Base-by-base conservation (phyloP, 2,329 filamentous ascomycete genomes). In the Aureobasidium sp. region DNA sequence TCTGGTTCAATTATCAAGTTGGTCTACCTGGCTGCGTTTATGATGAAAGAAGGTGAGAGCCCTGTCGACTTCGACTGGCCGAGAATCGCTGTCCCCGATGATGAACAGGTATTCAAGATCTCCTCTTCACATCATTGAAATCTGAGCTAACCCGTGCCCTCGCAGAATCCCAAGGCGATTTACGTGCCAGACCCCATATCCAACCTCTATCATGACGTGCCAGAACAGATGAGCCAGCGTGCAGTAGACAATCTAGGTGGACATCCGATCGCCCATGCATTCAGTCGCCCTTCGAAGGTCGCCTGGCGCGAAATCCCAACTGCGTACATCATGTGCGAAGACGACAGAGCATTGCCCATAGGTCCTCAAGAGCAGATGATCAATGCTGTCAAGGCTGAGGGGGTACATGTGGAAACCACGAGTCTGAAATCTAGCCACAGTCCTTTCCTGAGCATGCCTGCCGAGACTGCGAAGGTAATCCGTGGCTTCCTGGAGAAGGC, bases 301-400 rank as follows among this genome's bases (percentile, higher is more conserved):
- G 61, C 61, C 13, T 62, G 61, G 61, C 73, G 69, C 49, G 66
- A 73, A 44, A 71, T 79, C 21, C 72, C 75, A 2, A 70, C 67
- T 27, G 76, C 75, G 8, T 78, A 76, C 63, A 64, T 79, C 10
- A 52, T 75, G n/a, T 78, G 75, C 63, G 69, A 72, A 62, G 63
- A 70, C 16, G 77, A 78, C 57, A 66, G 67, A 16, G 75, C 75
- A 4, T 71, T 77, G 48, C 72, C 70, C 21, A n/a, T 71, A 9
- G 50, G 41, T 3, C 68, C 61, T 9, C 75, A 78, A 65, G 69
- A 75, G 64, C 67, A 65, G 13, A 74, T 78, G 73, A 68, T 73
- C n/a, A 60, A 65, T 58, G 60, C 59, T 9, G 68, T 60, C 6
- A 65, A 64, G 50, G 49, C 39, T 1, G n/a, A 54, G 25, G 59